Base-by-base conservation (phyloP, 495 filamentous ascomycete species). In the Lophiotrema nucula region DNA sequence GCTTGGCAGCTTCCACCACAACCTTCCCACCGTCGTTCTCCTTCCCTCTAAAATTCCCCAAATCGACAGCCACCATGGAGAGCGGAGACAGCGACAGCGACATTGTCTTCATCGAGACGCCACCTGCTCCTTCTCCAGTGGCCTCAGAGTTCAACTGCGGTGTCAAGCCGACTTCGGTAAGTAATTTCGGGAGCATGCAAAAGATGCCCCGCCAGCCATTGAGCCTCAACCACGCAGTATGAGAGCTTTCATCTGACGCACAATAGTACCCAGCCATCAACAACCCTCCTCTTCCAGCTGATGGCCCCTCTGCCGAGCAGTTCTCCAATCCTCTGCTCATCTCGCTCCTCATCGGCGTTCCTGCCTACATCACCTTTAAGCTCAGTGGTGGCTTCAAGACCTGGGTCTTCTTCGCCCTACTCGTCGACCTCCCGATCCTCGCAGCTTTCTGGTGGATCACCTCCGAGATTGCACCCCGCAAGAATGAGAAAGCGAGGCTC, bases 61-160 rank as follows among this genome's bases (percentile, higher is more conserved):
- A n/a, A n/a, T n/a, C n/a, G n/a, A n/a, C n/a, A n/a, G n/a, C n/a
- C n/a, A n/a, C n/a, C n/a, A n/a, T n/a, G n/a, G n/a, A n/a, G n/a
- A n/a, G n/a, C n/a, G n/a, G n/a, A n/a, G n/a, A n/a, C n/a, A n/a
- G n/a, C n/a, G n/a, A n/a, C n/a, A n/a, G n/a, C n/a, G n/a, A n/a
- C n/a, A n/a, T 90, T 69, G 83, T 89, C 68, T 92, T 88, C 69
- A 82, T 92, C 69, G 76, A 87, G 66, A 95, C 89, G 70, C 89
- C 89, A 11, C 79, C 83, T 61, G 80, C 81, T 50, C 76, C 79
- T 28, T 74, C 57, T 69, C 83, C 50, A 70, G 78, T 67, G 75
- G 82, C 69, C 68, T 79, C 73, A 78, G 78, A 73, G 73, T 77
- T 84, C 56, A 81, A 88, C 37, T 90, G 84, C 70, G 89, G 89